Evolutionary conservation across 768 basidiomycete species (phyloP).

Genomic region (Calocybe cyanea): DNA sequence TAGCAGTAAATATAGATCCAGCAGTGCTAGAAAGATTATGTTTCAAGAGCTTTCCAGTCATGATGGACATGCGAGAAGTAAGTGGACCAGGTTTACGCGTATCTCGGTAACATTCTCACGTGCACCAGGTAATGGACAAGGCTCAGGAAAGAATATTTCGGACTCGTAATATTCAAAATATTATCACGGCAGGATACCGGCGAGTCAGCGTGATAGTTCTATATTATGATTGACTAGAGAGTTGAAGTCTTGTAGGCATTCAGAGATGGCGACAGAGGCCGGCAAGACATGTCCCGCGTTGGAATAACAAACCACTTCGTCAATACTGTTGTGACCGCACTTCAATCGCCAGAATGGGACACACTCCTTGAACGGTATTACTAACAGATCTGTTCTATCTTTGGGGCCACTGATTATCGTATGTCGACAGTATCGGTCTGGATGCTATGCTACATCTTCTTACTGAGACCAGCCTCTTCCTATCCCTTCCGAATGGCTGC

Average conservation of each 20-base stretch:
- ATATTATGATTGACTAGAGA: not conserved
- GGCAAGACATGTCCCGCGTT: constrained; percentile 32
- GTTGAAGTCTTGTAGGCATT: constrained; percentile 20
- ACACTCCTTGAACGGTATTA: constrained; percentile 53
- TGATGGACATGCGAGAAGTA: constrained; percentile 56
- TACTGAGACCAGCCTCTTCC: constrained; percentile 68
- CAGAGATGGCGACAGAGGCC: constrained; percentile 33
- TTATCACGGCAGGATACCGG: constrained; percentile 66
- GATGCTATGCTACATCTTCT: constrained; percentile 78
- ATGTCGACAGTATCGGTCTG: constrained; percentile 60
- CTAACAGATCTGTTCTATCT: not conserved
- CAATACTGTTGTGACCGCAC: constrained; percentile 70
- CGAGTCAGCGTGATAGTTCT: constrained; percentile 35
- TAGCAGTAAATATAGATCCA: constrained; percentile 31
- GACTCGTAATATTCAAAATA: constrained; percentile 42
- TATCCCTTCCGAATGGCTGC: constrained; percentile 78
- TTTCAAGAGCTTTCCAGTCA: constrained; percentile 31
- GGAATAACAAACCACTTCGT: constrained; percentile 58
- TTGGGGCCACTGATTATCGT: not conserved
- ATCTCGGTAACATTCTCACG: not conserved
- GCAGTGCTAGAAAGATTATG: constrained; percentile 11
- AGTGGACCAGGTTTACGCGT: constrained; percentile 10
- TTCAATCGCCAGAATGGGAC: constrained; percentile 68
- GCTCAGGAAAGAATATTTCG: constrained; percentile 55
- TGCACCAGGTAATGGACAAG: constrained; percentile 52